These are phyloP conservation scores for Pythium periplocum DNA, from an alignment of 352 stramenopile genomes.

Conservation along the genomic window DNA sequence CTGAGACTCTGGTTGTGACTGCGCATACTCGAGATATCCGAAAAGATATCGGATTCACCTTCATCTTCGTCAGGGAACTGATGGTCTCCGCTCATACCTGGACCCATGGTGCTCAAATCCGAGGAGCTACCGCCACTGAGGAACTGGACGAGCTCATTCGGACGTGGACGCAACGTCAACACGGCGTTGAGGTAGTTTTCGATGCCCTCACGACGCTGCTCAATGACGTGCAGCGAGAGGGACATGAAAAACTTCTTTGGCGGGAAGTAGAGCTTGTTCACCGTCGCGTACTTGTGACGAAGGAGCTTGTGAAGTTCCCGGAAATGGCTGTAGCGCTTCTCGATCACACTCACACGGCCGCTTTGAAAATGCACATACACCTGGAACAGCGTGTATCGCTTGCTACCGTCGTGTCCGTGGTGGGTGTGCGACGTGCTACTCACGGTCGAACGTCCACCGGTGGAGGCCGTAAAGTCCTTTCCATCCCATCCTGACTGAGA, in stretches of 20 bases:
- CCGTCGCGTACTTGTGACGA: conserved; percentile 69
- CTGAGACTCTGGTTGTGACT: conserved; percentile 10
- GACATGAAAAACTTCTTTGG: conserved; percentile 87
- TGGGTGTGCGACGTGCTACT: background rate
- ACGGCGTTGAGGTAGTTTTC: conserved; percentile 83
- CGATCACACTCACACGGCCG: conserved; percentile 43
- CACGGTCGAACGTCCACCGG: conserved; percentile 30
- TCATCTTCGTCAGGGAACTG: conserved; percentile 53
- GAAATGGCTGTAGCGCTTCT: conserved; percentile 84
- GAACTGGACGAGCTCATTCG: conserved; percentile 65
- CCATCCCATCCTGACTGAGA: conserved; percentile 7
- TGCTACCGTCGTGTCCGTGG: conserved; percentile 18
- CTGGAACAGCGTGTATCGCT: conserved; percentile 77
- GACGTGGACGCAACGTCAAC: conserved; percentile 59
- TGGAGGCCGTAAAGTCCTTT: conserved; percentile 41
- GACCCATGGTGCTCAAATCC: conserved; percentile 1
- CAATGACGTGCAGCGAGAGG: conserved; percentile 82
- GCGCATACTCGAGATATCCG: conserved; percentile 25
- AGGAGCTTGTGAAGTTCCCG: conserved; percentile 79
- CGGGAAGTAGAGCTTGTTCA: conserved; percentile 80
- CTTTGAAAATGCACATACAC: conserved; percentile 76
- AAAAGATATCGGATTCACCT: conserved; percentile 43
- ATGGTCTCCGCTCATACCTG: conserved; percentile 1
- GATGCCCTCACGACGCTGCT: conserved; percentile 75
- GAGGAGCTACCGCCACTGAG: conserved; percentile 30